Conservation (phyloP, 257 asterid species). For the Forsythia suspensa region DNA sequence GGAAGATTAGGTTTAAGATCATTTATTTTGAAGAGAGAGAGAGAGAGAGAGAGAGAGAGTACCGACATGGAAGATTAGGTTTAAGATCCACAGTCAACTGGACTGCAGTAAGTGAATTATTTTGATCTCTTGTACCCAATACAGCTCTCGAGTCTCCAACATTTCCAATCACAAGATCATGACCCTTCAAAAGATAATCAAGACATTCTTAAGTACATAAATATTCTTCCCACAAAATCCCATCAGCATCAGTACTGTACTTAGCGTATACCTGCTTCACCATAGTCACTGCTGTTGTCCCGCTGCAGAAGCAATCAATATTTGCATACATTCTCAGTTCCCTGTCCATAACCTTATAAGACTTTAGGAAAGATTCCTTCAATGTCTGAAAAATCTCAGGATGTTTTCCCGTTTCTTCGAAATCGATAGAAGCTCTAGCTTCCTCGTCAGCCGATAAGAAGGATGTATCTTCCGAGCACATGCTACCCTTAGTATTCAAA, state of each 20-base stretch:
- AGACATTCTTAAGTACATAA: neutral
- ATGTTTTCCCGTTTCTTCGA: conserved; percentile 53
- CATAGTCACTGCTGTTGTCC: conserved; percentile 91
- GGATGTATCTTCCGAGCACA: conserved; percentile 55
- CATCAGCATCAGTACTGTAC: conserved; percentile 5
- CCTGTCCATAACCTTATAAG: conserved; percentile 85
- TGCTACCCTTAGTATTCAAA: conserved; percentile 50
- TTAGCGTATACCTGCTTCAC: conserved; percentile 68
- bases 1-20: neutral
- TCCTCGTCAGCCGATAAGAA: conserved; percentile 57
- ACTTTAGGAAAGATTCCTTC: conserved; percentile 82
- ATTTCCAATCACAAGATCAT: conserved; percentile 76
- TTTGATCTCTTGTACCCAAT: conserved; percentile 67
- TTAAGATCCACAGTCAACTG: conserved; percentile 94
- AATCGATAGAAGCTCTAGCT: conserved; percentile 48
- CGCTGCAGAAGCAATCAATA: conserved; percentile 91
- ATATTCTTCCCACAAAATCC: neutral
- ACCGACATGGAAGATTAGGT: conserved; percentile 84
- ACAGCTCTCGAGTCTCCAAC: conserved; percentile 93
- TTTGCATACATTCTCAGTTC: conserved; percentile 67
- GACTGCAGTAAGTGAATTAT: conserved; percentile 55
- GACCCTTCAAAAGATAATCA: conserved; percentile 53
- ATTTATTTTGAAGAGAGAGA: neutral
- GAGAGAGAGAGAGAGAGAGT: neutral
- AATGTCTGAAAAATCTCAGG: conserved; percentile 62